These are phyloP conservation scores for Stramenopiles sp. DNA, from an alignment of 352 stramenopile genomes.

Conservation along the genomic window DNA sequence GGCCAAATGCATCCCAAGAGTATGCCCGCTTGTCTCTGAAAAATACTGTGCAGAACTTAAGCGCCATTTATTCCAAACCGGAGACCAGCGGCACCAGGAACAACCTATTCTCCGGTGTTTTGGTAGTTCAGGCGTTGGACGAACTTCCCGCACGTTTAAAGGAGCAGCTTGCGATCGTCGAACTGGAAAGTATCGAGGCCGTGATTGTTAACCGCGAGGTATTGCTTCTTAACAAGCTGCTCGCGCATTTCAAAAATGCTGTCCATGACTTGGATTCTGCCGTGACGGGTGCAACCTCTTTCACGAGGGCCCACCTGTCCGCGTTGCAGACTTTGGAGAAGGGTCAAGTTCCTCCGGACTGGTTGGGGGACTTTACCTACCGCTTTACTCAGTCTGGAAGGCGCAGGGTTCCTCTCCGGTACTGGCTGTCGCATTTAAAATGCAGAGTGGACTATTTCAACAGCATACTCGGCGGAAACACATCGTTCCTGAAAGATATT, in stretches of 20 bases:
- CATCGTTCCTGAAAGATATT: not conserved
- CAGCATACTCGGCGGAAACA: not conserved
- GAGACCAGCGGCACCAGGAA: not conserved
- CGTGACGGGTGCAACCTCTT: not conserved
- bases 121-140: not conserved
- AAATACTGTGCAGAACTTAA: not conserved
- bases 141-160: not conserved
- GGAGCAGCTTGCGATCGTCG: too few relatives aligned
- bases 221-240: not conserved
- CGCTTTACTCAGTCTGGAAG: not conserved
- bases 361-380: not conserved
- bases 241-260: not conserved
- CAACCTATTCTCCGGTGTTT: not conserved
- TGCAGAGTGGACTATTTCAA: not conserved
- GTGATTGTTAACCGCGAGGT: not conserved
- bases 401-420: not conserved
- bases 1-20: not conserved
- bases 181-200: not conserved
- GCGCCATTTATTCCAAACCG: not conserved
- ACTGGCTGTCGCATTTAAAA: not conserved
- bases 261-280: not conserved
- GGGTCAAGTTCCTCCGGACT: not conserved
- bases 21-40: not conserved
- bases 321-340: not conserved
- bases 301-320: not conserved